A percentile compares a stretch with the other conserved stretches of the same genome.
Evolutionary conservation across 148 eudicot genomes (phyloP).

Genomic region (Persicaria tinctoria): DNA sequence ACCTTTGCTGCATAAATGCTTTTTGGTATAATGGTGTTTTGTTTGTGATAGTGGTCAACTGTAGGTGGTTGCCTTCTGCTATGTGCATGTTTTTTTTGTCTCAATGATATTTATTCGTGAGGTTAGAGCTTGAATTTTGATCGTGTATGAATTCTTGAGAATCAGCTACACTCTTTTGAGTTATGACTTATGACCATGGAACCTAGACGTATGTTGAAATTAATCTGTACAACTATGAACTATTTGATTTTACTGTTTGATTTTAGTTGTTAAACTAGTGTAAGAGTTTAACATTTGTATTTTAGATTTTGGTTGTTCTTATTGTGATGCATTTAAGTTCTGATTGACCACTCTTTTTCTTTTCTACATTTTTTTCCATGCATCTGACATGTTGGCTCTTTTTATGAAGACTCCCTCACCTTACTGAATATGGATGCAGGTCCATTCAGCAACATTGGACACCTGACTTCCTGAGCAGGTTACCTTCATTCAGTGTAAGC

Average conservation of each 20-base stretch:
- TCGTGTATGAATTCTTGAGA: not conserved
- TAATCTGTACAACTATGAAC: no score
- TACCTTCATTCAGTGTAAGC: slow-evolving; percentile 54
- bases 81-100: not conserved
- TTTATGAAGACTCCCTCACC: no score
- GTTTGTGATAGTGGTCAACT: not conserved
- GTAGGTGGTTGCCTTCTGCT: not conserved
- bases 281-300: not conserved
- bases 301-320: not conserved
- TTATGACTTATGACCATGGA: not conserved
- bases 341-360: not conserved
- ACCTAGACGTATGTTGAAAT: no score
- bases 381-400: not conserved
- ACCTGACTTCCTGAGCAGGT: slow-evolving; percentile 78
- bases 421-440: slow-evolving; percentile 24
- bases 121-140: not conserved
- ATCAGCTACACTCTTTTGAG: not conserved
- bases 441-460: slow-evolving; percentile 61
- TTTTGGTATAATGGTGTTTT: no score
- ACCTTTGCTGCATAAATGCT: no score
- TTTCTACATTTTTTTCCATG: no score
- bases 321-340: not conserved
- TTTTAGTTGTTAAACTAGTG: not conserved
- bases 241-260: not conserved
- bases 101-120: not conserved